Base-by-base conservation (phyloP, 495 filamentous ascomycete species). In the Saxophila tyrrhenica region DNA sequence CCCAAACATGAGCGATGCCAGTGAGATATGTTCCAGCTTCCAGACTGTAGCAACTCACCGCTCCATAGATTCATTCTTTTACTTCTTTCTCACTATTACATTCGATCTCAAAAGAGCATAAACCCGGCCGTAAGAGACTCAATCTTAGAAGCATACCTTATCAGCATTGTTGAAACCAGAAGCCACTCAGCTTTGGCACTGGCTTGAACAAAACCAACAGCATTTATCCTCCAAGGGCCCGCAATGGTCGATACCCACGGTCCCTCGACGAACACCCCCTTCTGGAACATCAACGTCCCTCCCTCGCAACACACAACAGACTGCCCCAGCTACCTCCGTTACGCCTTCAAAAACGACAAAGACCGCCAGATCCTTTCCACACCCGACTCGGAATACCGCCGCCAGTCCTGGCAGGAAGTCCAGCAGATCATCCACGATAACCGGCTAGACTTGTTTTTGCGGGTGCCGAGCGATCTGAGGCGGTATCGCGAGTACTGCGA, bases 401-500 rank as follows among this genome's bases (percentile, higher is more conserved):
- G 72, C 25, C 71, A 78, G 63, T 68, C 65, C 9, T 94, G 87
- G 87, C 62, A 72, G 3, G 63, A 78, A 62, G 84, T 88, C 32
- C 73, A 73, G 59, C 64, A 77, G 7, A 70, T 85, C 48, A 79
- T 87, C 48, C 64, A 75, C 25, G 71, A 74, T 21, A 92, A 94
- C 65, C 75, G 85, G 44, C 84, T 95, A 60, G 78, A 74, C 24
- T 74, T 81, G 13, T 76, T 97, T 25, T 86, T 86, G 68, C 80
- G 91, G 54, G 82, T 80, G 66, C 91, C 91, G 25, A 88, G 84
- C 56, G 86, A 92, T 64, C 76, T 95, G 10, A 75, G 79, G 63
- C 84, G 85, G 46, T 97, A 97, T 68, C 81, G 92, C 50, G 67
- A 78, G 50, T 95, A 89, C 89, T 81, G 79, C 9, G 70, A 75